Conservation (phyloP, 805 yeast species). For the Blastobotrys peoriensis region DNA sequence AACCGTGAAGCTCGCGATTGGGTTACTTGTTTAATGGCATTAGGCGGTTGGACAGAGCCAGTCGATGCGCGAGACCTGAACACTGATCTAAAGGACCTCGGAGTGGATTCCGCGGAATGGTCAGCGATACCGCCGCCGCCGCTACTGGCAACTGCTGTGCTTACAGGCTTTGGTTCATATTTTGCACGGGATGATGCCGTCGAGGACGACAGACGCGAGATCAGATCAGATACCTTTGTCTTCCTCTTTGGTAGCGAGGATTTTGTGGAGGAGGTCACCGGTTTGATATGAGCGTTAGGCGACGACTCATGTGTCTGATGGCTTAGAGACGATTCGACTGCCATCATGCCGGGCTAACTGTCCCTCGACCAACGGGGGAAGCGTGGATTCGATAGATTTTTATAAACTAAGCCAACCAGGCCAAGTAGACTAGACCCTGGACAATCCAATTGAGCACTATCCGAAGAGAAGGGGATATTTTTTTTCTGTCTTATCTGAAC, state of each 20-base stretch:
- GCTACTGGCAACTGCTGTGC: background rate
- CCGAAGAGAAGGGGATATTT: too few species aligned
- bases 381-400: too few species aligned
- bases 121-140: background rate
- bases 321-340: too few species aligned
- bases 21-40: slow-evolving; percentile 3
- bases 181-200: slow-evolving; percentile 25
- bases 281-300: too few species aligned
- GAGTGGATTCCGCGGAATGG: background rate
- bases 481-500: too few species aligned
- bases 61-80: slow-evolving; percentile 6
- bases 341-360: too few species aligned
- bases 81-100: slow-evolving; percentile 5
- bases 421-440: too few species aligned
- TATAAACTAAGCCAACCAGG: too few species aligned
- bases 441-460: too few species aligned
- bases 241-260: slow-evolving; percentile 14
- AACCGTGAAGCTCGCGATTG: slow-evolving; percentile 1
- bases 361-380: too few species aligned
- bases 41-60: slow-evolving; percentile 2
- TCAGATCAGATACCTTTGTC: slow-evolving; percentile 26
- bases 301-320: too few species aligned
- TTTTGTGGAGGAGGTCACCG: background rate
- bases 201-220: slow-evolving; percentile 27
- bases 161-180: background rate